Evolutionary conservation across 257 asterid species (phyloP).

Genomic region (Solanum virginianum): DNA sequence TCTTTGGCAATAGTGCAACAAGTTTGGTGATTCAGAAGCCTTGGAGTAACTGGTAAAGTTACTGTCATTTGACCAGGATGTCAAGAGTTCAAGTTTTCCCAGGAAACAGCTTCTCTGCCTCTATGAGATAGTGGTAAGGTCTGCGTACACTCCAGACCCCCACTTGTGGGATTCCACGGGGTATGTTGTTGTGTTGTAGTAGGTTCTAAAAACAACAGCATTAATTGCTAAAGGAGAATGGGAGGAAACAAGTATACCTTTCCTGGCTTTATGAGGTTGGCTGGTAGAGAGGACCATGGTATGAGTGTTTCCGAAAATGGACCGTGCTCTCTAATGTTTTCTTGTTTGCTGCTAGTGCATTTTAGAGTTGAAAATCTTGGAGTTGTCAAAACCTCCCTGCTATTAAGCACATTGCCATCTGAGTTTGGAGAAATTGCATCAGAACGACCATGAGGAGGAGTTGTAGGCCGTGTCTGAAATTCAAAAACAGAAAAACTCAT

Average conservation of each 20-base stretch:
- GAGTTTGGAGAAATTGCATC: slow-evolving; percentile 22
- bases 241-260: slow-evolving; percentile 30
- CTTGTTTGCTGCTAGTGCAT: slow-evolving; percentile 30
- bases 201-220: not conserved
- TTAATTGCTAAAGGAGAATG: not conserved
- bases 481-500: not conserved
- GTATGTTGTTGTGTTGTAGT: too few species aligned
- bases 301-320: slow-evolving; percentile 30
- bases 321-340: slow-evolving; percentile 15
- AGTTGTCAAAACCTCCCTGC: not conserved
- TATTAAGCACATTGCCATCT: slow-evolving; percentile 5
- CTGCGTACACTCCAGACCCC: too few species aligned
- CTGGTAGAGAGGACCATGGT: slow-evolving; percentile 66
- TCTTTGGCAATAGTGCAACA: too few species aligned
- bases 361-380: slow-evolving; percentile 22
- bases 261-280: slow-evolving; percentile 51
- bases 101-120: too few species aligned
- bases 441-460: slow-evolving; percentile 22
- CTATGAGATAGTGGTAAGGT: too few species aligned
- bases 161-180: too few species aligned
- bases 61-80: too few species aligned
- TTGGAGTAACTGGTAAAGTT: too few species aligned
- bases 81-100: too few species aligned
- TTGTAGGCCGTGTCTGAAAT: slow-evolving; percentile 36
- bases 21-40: too few species aligned